phyloP scores from a whole-genome alignment of 2,329 filamentous ascomycete species.

The Aspergillus nomiae region DNA sequence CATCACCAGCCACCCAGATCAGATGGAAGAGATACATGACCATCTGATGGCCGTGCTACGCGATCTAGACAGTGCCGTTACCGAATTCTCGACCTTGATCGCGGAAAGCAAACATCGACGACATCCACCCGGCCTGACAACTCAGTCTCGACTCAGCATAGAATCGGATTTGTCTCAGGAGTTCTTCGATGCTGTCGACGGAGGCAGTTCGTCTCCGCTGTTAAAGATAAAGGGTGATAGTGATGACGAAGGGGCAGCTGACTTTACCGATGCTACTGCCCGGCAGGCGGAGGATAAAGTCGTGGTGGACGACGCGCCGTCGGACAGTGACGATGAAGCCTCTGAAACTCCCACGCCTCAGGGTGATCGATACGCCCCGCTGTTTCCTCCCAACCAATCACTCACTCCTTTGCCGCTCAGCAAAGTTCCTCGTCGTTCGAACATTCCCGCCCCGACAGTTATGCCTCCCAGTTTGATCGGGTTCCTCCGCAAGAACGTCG shows the following conservation, averaged over 20 bases:
- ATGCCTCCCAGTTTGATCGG: constrained; percentile 88
- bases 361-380: constrained; percentile 42
- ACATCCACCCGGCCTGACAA: constrained; percentile 55
- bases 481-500: constrained; percentile 94
- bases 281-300: constrained; percentile 61
- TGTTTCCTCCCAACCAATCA: constrained; percentile 74
- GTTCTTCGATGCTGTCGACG: constrained; percentile 89
- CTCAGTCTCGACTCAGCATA: constrained; percentile 66
- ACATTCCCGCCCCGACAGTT: constrained; percentile 72
- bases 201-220: constrained; percentile 63
- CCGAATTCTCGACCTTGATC: constrained; percentile 78
- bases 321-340: constrained; percentile 61
- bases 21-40: constrained; percentile 72
- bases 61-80: constrained; percentile 80
- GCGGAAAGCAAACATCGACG: constrained; percentile 78
- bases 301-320: constrained; percentile 60
- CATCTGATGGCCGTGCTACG: constrained; percentile 80
- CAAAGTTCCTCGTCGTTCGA: constrained; percentile 65
- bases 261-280: constrained; percentile 30
- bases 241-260: constrained; percentile 64
- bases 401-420: constrained; percentile 76
- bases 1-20: constrained; percentile 41
- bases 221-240: constrained; percentile 74
- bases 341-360: constrained; percentile 41
- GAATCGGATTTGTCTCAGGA: constrained; percentile 83